Percentiles rank a stretch among this genome's conserved stretches.
Conservation (phyloP, 1,139 yeast species). For the Magnusiomyces paraingens region DNA sequence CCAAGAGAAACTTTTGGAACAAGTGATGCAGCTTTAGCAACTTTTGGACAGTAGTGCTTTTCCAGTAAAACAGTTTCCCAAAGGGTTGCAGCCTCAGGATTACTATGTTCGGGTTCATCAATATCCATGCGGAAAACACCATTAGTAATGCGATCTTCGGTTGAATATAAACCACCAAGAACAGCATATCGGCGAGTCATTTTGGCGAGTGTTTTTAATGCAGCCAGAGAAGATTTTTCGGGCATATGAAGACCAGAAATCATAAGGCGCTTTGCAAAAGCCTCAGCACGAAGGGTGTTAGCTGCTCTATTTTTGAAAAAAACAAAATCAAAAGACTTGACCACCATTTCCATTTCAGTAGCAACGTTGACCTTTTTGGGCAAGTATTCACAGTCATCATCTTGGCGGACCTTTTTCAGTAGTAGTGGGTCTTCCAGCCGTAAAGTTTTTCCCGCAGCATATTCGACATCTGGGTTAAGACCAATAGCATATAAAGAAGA, state of each 20-base stretch:
- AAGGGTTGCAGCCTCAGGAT: conserved; percentile 79
- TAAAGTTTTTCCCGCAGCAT: conserved; percentile 63
- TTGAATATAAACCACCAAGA: conserved; percentile 67
- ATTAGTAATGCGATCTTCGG: conserved; percentile 80
- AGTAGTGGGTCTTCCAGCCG: conserved; percentile 64
- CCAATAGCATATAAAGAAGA: conserved; percentile 58
- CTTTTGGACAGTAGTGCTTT: conserved; percentile 75
- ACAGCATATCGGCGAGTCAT: conserved; percentile 59
- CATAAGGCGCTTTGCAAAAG: conserved; percentile 77
- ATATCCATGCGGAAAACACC: conserved; percentile 67
- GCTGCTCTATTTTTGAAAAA: conserved; percentile 76
- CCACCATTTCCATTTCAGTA: conserved; percentile 77
- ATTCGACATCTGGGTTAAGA: conserved; percentile 77
- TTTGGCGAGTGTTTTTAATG: conserved; percentile 70
- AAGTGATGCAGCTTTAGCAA: conserved; percentile 46
- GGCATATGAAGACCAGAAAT: conserved; percentile 67
- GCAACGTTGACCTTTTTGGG: conserved; percentile 69
- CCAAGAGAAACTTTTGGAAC: conserved; percentile 18
- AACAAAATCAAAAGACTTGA: conserved; percentile 70
- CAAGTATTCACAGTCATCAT: conserved; percentile 31
- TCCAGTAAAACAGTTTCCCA: conserved; percentile 82
- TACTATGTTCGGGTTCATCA: conserved; percentile 65
- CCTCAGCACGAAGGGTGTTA: conserved; percentile 64
- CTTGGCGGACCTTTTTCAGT: conserved; percentile 35
- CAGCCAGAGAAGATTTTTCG: conserved; percentile 77